Evolutionary conservation across 495 filamentous ascomycete species (phyloP), one percentile per base, ranked within the genome.

Genomic region (Clohesyomyces aquaticus): DNA sequence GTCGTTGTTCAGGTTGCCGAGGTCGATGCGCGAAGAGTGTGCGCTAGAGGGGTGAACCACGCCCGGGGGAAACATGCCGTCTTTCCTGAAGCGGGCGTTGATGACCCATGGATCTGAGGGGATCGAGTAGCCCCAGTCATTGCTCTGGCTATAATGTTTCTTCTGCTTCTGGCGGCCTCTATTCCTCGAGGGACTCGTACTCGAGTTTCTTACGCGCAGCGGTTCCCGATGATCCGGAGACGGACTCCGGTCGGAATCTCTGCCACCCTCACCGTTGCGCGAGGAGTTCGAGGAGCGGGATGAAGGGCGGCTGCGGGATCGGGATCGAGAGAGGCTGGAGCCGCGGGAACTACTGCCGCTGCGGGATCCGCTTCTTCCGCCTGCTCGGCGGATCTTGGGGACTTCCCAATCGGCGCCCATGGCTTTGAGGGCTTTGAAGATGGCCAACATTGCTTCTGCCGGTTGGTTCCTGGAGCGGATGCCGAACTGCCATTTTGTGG

Each of bases 61-160:
- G 19, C 83, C 82, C 50, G 78, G 79, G 42, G 81, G 77, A 60
- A 75, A 80, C 82, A 81, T 83, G 76, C 90, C 88, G 56, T 90
- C 83, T 68, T 93, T 94, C 50, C 81, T 75, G 77, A 96, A 94
- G 50, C 95, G 88, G 27, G 91, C 91, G 58, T 90, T 86, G 67
- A 98, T 96, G 48, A 95, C 88, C 94, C 94, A 98, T 21, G 93
- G 91, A 70, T 98, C 95, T 59, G 90, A 89, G 0, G 94, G 93
- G 28, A 96, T 81, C 56, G 84, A 87, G 72, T 91, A 94, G 52
- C 86, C 82, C 68, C 65, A 77, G 47, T 75, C 76, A 68, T 74
- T 76, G 67, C 49, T 65, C 18, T 61, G 66, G 28, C 67, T 68
- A 53, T 74, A 70, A 23, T 73, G 69, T 25, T 66, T 66, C 45